These are phyloP conservation scores for Furcasterigmium furcatum DNA, from an alignment of 2,329 filamentous ascomycete species.

Conservation along the genomic window DNA sequence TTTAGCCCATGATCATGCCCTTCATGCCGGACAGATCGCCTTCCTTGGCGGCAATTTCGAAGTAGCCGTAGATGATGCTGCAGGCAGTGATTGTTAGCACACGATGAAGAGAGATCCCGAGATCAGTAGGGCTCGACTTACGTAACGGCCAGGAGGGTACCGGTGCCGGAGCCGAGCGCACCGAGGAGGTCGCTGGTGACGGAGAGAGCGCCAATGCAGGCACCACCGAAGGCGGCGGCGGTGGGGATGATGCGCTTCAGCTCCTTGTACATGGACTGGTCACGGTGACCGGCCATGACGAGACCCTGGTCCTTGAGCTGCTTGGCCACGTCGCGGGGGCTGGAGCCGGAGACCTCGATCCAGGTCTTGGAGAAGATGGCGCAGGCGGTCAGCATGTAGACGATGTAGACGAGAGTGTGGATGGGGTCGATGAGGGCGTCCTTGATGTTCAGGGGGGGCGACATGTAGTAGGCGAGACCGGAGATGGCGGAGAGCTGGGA, in stretches of 20 bases:
- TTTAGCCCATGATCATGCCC: conserved; percentile 69
- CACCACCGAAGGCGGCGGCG: conserved; percentile 95
- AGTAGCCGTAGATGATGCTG: conserved; percentile 99
- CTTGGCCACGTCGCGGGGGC: conserved; percentile 97
- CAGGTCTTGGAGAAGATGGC: conserved; percentile 99
- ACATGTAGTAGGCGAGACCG: conserved; percentile 99
- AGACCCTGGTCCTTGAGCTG: conserved; percentile 99
- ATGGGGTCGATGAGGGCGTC: conserved; percentile 96
- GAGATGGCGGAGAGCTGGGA: conserved; percentile 92
- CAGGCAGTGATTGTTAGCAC: conserved; percentile 28
- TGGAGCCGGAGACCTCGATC: conserved; percentile 98
- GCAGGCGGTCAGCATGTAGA: conserved; percentile 97
- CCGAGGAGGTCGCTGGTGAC: conserved; percentile 94
- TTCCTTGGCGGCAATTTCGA: conserved; percentile 98
- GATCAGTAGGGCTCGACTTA: conserved; percentile 51
- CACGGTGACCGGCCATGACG: conserved; percentile 98
- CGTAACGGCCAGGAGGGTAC: conserved; percentile 97
- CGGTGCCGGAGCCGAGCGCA: conserved; percentile 92
- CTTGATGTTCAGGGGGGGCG: conserved; percentile 93
- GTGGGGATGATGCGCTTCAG: conserved; percentile 99
- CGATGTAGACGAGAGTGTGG: conserved; percentile 91
- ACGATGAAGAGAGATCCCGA: background rate
- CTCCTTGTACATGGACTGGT: conserved; percentile 99
- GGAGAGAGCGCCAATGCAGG: conserved; percentile 96
- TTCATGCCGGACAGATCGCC: conserved; percentile 86